Percentiles rank a stretch among this genome's conserved stretches.
Evolutionary conservation across 257 asterid species (phyloP).

Genomic region (Ballota nigra): DNA sequence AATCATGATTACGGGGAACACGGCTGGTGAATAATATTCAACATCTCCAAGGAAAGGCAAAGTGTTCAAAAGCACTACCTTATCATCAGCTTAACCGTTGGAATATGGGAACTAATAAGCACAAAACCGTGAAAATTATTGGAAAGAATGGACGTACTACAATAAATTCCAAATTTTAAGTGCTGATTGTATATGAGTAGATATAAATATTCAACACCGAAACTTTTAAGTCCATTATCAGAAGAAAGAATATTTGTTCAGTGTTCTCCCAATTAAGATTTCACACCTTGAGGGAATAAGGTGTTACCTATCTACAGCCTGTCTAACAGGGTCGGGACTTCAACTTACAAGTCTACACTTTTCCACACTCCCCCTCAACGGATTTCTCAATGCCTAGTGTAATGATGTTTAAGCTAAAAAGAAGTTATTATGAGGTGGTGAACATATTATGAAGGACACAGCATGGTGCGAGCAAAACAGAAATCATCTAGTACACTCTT

Average conservation of each 20-base stretch:
- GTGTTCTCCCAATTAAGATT: neutral
- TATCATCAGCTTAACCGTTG: neutral
- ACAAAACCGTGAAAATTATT: neutral
- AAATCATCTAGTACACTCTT: neutral
- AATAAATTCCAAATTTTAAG: neutral
- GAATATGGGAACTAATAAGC: slow-evolving; percentile 1
- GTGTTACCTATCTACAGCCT: neutral
- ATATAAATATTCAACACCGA: neutral
- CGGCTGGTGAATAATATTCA: slow-evolving; percentile 7
- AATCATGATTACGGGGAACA: neutral
- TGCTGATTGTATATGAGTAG: neutral
- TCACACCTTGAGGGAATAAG: neutral
- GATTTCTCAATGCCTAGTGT: neutral
- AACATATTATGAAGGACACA: neutral
- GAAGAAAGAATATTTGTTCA: neutral
- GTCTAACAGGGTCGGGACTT: neutral
- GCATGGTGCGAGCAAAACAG: neutral
- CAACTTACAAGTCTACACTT: neutral
- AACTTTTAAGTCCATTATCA: neutral
- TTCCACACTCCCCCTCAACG: neutral
- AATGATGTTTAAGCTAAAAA: neutral
- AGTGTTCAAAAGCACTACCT: neutral
- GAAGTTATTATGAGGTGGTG: neutral
- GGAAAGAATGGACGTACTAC: neutral
- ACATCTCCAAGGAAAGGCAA: slow-evolving; percentile 14